phyloP scores from a whole-genome alignment of 306 rosid species.

The Cucurbita pepo region DNA sequence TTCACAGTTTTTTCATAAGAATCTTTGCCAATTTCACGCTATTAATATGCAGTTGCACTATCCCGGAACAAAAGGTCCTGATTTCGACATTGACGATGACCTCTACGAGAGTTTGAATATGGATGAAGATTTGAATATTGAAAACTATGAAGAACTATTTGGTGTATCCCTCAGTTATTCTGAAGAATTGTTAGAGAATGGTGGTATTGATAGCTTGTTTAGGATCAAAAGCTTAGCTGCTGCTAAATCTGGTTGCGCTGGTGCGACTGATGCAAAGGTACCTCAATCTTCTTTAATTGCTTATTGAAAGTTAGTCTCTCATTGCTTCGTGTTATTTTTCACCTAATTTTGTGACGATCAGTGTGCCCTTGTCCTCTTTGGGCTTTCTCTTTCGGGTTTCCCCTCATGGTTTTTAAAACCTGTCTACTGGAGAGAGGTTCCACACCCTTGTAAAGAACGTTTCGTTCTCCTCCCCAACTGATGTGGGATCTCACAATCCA shows the following conservation, averaged over 20 bases:
- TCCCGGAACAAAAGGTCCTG: slow-evolving; percentile 34
- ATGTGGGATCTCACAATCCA: too few relatives aligned
- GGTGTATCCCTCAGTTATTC: slow-evolving; percentile 62
- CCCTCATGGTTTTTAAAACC: too few relatives aligned
- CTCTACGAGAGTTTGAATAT: slow-evolving; percentile 32
- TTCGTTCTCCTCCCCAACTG: too few relatives aligned
- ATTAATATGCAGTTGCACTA: slow-evolving; percentile 42
- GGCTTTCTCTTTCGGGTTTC: too few relatives aligned
- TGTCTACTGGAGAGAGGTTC: too few relatives aligned
- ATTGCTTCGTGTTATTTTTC: background rate
- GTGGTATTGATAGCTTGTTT: slow-evolving; percentile 88
- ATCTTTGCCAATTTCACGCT: slow-evolving; percentile 10
- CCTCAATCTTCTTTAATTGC: background rate
- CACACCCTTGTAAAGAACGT: too few relatives aligned
- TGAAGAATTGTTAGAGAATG: slow-evolving; percentile 82
- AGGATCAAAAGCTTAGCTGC: slow-evolving; percentile 41
- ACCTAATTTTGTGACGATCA: background rate
- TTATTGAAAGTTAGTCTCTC: background rate
- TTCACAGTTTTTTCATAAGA: background rate
- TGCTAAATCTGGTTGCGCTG: slow-evolving; percentile 51
- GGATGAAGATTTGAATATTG: slow-evolving; percentile 57
- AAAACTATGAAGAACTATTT: slow-evolving; percentile 81
- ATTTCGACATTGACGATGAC: background rate
- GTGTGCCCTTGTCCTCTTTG: too few relatives aligned
- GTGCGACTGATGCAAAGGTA: slow-evolving; percentile 69